Base-by-base conservation (phyloP, 805 yeast genomes). In the Yarrowia divulgata region DNA sequence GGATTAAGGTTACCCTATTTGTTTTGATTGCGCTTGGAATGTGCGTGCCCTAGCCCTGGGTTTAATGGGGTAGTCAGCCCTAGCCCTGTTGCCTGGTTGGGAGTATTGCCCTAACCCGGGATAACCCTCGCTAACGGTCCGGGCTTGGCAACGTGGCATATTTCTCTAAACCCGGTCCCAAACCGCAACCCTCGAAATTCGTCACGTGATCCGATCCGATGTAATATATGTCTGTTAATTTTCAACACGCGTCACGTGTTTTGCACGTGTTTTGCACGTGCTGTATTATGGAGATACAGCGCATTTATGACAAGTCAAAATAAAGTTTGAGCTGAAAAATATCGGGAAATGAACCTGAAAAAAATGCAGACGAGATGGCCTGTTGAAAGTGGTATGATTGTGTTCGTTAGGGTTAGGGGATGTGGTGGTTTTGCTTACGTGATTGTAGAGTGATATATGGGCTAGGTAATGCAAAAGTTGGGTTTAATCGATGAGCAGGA, bases 21-120 rank as follows among this genome's bases (percentile, higher is more conserved):
- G 58, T 52, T 52, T 16, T 52, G 58, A 52, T 52, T 52, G 37
- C 18, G 42, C 58, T 32, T 12, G 58, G 58, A 52, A 52, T 52
- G 42, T 35, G 19, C 13, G 1, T 7, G 13, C 42, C 58, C 32
- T 35, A 52, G 9, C 40, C 49, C 29, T 1, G 19, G 1, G 3
- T 2, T 9, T 0, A 13, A 43, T 43, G 8, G 7, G 29, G 29
- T 23, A 23, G 29, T 4, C 29, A 23, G 29, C 29, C 29, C 29
- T 23, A n/a, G n/a, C n/a, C n/a, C n/a, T n/a, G 18, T 8, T 34
- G 5, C 35, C 35, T 8, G 8, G 35, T 34, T 8, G 4, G 48
- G 2, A 10, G 14, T 1, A 7, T 9, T 16, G 12, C 49, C 49
- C 49, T 46, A 46, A 46, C 49, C 48, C n/a, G n/a, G n/a, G n/a